Evolutionary conservation across 495 filamentous ascomycete species (phyloP).

Genomic region (Peziza echinospora): DNA sequence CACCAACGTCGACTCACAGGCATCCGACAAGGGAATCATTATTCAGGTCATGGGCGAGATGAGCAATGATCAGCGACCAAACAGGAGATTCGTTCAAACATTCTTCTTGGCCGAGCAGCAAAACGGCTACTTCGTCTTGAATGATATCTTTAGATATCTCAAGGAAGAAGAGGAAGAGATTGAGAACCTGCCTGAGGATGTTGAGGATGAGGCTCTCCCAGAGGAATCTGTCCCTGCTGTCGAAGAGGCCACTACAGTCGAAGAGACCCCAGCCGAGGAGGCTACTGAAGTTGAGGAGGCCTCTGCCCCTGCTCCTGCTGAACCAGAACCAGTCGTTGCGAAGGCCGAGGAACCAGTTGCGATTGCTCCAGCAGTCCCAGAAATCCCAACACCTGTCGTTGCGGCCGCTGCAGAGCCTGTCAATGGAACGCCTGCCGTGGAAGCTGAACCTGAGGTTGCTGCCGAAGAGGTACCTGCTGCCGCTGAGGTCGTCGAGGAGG

Average conservation of each 20-base stretch:
- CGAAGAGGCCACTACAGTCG: conserved; percentile 26
- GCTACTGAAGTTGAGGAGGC: conserved; percentile 9
- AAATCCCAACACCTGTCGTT: conserved; percentile 11
- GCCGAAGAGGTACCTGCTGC: conserved; percentile 23
- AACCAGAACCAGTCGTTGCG: conserved; percentile 13
- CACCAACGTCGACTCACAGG: conserved; percentile 91
- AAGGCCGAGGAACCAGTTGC: conserved; percentile 19
- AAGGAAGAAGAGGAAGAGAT: conserved; percentile 46
- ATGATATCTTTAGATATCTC: conserved; percentile 91
- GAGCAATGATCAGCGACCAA: conserved; percentile 71
- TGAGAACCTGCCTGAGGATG: conserved; percentile 41
- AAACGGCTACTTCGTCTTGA: conserved; percentile 93
- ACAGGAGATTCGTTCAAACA: conserved; percentile 93
- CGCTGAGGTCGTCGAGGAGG: conserved; percentile 25
- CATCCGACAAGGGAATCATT: conserved; percentile 74
- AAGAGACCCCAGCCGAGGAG: conserved; percentile 16
- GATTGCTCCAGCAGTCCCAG: conserved; percentile 9
- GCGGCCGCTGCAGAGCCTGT: conserved; percentile 20
- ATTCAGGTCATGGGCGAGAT: conserved; percentile 97
- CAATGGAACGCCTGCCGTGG: conserved; percentile 20
- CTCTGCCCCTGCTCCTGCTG: conserved; percentile 11
- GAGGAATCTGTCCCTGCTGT: conserved; percentile 26
- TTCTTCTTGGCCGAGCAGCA: conserved; percentile 92
- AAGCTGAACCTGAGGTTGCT: conserved; percentile 26
- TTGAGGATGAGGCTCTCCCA: conserved; percentile 25